Evolutionary conservation across 768 basidiomycete genomes (phyloP).

Genomic region (Pholiota microspora): DNA sequence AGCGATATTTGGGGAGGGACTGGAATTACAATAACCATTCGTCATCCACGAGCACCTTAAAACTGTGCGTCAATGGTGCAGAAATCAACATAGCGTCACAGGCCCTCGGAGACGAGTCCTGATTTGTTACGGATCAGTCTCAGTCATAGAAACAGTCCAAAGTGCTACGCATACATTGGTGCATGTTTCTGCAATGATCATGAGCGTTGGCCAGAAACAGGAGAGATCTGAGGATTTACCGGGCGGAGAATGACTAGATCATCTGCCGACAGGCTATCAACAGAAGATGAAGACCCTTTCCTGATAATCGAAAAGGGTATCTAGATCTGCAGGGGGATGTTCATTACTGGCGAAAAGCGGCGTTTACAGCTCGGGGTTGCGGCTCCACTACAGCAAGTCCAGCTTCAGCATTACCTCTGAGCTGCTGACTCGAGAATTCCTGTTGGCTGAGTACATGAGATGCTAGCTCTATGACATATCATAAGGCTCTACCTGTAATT

Average conservation of each 20-base stretch:
- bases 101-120: slow-evolving; percentile 17
- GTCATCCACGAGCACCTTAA: slow-evolving; percentile 12
- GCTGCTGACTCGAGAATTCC: slow-evolving; percentile 11
- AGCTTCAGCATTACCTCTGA: neutral
- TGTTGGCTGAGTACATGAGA: slow-evolving; percentile 10
- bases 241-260: slow-evolving; percentile 21
- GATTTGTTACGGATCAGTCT: slow-evolving; percentile 21
- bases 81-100: slow-evolving; percentile 16
- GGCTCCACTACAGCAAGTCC: slow-evolving; percentile 7
- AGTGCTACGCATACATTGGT: slow-evolving; percentile 14
- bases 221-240: slow-evolving; percentile 20
- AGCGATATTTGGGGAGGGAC: slow-evolving; percentile 2
- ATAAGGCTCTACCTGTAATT: slow-evolving; percentile 7
- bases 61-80: slow-evolving; percentile 5
- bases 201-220: slow-evolving; percentile 27
- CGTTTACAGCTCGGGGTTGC: slow-evolving; percentile 17
- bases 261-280: slow-evolving; percentile 19
- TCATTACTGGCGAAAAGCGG: slow-evolving; percentile 14
- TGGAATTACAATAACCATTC: neutral
- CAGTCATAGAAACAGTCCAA: slow-evolving; percentile 22
- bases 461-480: slow-evolving; percentile 4
- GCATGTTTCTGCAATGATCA: slow-evolving; percentile 20
- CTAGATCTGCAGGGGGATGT: slow-evolving; percentile 14
- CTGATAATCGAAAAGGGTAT: slow-evolving; percentile 14
- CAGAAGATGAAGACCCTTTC: slow-evolving; percentile 17